Evolutionary conservation across 805 yeast genomes (phyloP).

Genomic region (Yamadazyma takamatsuzukensis): DNA sequence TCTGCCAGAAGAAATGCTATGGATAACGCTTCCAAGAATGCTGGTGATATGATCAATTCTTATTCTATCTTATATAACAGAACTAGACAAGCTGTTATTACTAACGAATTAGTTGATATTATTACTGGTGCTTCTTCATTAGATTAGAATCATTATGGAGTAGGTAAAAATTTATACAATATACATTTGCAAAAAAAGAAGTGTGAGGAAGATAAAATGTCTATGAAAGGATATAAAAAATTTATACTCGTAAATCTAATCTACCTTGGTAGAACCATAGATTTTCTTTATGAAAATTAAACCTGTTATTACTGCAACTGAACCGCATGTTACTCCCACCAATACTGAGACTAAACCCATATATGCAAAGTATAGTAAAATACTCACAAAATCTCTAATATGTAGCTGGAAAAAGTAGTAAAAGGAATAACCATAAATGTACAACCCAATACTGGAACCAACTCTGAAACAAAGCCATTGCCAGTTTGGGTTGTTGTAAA

Average conservation of each 20-base stretch:
- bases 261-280: conserved; percentile 55
- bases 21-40: conserved; percentile 99
- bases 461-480: conserved; percentile 77
- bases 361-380: conserved; percentile 67
- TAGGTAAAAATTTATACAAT: conserved; percentile 2
- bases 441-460: conserved; percentile 68
- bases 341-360: conserved; percentile 60
- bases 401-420: conserved; percentile 60
- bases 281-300: conserved; percentile 60
- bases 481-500: conserved; percentile 63
- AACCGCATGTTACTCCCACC: conserved; percentile 70
- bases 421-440: conserved; percentile 62
- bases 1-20: conserved; percentile 99
- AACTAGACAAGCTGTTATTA: conserved; percentile 98
- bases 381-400: conserved; percentile 64
- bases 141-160: conserved; percentile 48
- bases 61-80: conserved; percentile 98
- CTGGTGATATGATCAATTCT: conserved; percentile 96
- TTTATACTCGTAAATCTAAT: conserved; percentile 24
- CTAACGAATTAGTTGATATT: conserved; percentile 98
- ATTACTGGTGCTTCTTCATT: conserved; percentile 99
- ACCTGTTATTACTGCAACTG: conserved; percentile 68
- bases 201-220: not conserved
- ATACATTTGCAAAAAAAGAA: conserved; percentile 1
- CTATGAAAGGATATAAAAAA: not conserved